Conservation (phyloP, 352 stramenopile species). For the Peronospora farinosa region DNA sequence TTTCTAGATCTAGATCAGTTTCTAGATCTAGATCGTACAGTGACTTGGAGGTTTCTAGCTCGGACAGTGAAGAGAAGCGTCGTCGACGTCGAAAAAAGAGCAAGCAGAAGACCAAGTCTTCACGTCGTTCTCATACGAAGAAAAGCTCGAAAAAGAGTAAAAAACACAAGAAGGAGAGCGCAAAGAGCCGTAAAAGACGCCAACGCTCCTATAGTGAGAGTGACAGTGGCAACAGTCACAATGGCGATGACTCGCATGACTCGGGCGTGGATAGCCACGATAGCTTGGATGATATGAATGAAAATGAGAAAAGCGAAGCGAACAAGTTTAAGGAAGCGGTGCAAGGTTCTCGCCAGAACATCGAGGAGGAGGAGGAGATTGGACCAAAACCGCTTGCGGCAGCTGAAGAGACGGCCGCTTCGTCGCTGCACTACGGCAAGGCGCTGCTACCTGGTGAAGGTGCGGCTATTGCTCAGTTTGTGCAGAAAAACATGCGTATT, state of each 20-base stretch:
- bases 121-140: conserved; percentile 34
- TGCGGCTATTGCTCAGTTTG: conserved; percentile 94
- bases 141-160: conserved; percentile 32
- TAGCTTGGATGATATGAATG: conserved; percentile 22
- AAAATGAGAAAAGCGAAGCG: conserved; percentile 70
- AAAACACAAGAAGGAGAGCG: conserved; percentile 33
- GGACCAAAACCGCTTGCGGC: conserved; percentile 71
- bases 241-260: conserved; percentile 23
- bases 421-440: conserved; percentile 86
- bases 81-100: conserved; percentile 35
- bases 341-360: conserved; percentile 49
- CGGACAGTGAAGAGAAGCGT: conserved; percentile 28
- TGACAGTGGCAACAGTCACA: conserved; percentile 22
- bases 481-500: conserved; percentile 99
- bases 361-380: conserved; percentile 84
- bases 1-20: conserved; percentile 17
- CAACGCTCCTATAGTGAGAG: conserved; percentile 26
- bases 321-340: conserved; percentile 86
- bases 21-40: conserved; percentile 16
- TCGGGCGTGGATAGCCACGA: conserved; percentile 13
- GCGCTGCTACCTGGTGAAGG: conserved; percentile 91
- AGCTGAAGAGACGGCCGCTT: conserved; percentile 39
- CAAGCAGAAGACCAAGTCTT: conserved; percentile 33
- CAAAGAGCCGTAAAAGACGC: conserved; percentile 21
- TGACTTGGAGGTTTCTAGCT: conserved; percentile 24